Percentiles rank a stretch among this genome's conserved stretches.
Conservation (phyloP, 805 yeast species). For the Cyberlindnera samutprakarnensis region DNA sequence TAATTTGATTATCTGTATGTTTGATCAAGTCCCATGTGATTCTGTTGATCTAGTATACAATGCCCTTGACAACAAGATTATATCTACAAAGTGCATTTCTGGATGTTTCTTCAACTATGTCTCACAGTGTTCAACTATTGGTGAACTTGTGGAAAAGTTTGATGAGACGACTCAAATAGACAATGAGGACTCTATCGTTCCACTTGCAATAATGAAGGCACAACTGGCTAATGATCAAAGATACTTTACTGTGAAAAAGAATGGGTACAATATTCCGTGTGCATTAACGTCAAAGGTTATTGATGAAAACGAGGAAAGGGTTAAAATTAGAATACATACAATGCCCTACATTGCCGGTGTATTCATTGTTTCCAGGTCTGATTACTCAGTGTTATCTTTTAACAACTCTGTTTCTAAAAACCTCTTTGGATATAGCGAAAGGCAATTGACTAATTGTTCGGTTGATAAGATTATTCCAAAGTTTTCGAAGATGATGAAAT, state of each 20-base stretch:
- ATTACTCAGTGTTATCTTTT: constrained; percentile 53
- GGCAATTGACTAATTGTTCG: constrained; percentile 34
- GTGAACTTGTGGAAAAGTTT: constrained; percentile 25
- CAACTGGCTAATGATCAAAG: constrained; percentile 46
- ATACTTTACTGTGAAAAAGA: constrained; percentile 52
- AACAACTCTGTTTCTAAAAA: constrained; percentile 74
- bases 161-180: constrained; percentile 6
- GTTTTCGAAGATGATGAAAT: constrained; percentile 36
- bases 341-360: constrained; percentile 86
- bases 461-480: constrained; percentile 57
- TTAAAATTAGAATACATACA: constrained; percentile 63
- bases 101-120: constrained; percentile 16
- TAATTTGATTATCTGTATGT: constrained; percentile 67
- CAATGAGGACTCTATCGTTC: constrained; percentile 14
- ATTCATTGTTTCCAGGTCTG: constrained; percentile 51
- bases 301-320: constrained; percentile 35
- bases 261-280: constrained; percentile 52
- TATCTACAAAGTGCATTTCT: constrained; percentile 18
- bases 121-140: constrained; percentile 6
- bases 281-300: constrained; percentile 60
- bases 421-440: constrained; percentile 60
- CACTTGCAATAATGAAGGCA: constrained; percentile 26
- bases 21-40: constrained; percentile 76
- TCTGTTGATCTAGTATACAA: constrained; percentile 51
- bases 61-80: constrained; percentile 9